phyloP scores from a whole-genome alignment of 768 basidiomycete species.

The Harrya chromipes region DNA sequence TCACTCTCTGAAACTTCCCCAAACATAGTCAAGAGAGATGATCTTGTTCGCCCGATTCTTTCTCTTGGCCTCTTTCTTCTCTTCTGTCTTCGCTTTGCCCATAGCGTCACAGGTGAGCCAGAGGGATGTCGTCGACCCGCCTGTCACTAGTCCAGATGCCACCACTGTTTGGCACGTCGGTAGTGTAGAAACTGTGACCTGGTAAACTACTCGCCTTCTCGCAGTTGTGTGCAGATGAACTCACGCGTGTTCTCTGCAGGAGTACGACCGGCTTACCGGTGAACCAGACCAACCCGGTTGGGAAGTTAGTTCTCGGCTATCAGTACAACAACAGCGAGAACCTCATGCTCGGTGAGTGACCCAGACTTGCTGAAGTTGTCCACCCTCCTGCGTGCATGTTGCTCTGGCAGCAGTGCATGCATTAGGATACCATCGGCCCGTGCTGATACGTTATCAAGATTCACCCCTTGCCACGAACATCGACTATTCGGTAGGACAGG shows the following conservation, averaged over 20 bases:
- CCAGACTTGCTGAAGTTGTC: neutral
- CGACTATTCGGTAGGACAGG: constrained; percentile 31
- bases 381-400: neutral
- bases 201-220: constrained; percentile 32
- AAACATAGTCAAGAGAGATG: constrained; percentile 12
- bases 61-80: constrained; percentile 19
- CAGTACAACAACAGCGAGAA: constrained; percentile 28
- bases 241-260: constrained; percentile 29
- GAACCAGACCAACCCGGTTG: constrained; percentile 29
- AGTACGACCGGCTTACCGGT: constrained; percentile 22
- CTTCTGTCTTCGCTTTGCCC: constrained; percentile 30
- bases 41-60: constrained; percentile 26
- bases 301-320: constrained; percentile 31
- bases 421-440: neutral
- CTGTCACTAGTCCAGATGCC: constrained; percentile 42
- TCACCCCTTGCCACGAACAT: constrained; percentile 36
- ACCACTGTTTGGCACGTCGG: constrained; percentile 45
- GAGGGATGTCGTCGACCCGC: constrained; percentile 49
- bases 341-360: constrained; percentile 28
- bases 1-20: constrained; percentile 9
- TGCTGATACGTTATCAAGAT: constrained; percentile 20
- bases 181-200: constrained; percentile 45
- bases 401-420: neutral
- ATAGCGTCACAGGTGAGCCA: constrained; percentile 8
- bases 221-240: constrained; percentile 29